A percentile compares a stretch with the other conserved stretches of the same genome.
These are phyloP conservation scores for Jasminum sambac DNA, from an alignment of 257 asterid genomes.

Conservation along the genomic window DNA sequence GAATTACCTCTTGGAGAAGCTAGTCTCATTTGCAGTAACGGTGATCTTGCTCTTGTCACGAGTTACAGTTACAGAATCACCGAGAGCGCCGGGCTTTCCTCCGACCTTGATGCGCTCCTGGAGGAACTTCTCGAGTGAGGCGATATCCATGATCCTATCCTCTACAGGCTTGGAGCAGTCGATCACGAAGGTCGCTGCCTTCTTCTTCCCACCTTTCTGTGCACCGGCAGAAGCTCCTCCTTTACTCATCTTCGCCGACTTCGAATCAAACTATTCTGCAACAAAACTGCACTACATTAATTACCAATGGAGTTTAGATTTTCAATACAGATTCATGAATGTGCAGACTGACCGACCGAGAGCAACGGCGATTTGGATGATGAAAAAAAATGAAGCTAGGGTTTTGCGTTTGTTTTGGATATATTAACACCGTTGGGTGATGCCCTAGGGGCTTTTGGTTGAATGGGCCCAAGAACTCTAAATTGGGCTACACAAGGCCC, in stretches of 20 bases:
- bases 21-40: slow-evolving; percentile 31
- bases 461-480: background rate
- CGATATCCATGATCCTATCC: slow-evolving; percentile 41
- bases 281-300: background rate
- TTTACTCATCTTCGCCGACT: slow-evolving; percentile 7
- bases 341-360: background rate
- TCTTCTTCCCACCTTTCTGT: slow-evolving; percentile 42
- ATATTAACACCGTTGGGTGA: background rate
- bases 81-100: slow-evolving; percentile 47
- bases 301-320: background rate
- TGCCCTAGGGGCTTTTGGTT: background rate
- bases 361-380: background rate
- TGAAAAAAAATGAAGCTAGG: background rate
- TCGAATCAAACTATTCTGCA: slow-evolving; percentile 17
- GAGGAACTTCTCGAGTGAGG: slow-evolving; percentile 37
- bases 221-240: slow-evolving; percentile 23
- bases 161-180: slow-evolving; percentile 35
- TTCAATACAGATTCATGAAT: background rate
- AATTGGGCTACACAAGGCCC: background rate
- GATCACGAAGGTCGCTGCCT: slow-evolving; percentile 17
- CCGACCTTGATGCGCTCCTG: slow-evolving; percentile 46
- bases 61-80: slow-evolving; percentile 33
- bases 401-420: background rate
- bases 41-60: slow-evolving; percentile 41
- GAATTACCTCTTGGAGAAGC: slow-evolving; percentile 34